Conservation (phyloP, 2,329 filamentous ascomycete genomes). For the Penicillium olsonii region DNA sequence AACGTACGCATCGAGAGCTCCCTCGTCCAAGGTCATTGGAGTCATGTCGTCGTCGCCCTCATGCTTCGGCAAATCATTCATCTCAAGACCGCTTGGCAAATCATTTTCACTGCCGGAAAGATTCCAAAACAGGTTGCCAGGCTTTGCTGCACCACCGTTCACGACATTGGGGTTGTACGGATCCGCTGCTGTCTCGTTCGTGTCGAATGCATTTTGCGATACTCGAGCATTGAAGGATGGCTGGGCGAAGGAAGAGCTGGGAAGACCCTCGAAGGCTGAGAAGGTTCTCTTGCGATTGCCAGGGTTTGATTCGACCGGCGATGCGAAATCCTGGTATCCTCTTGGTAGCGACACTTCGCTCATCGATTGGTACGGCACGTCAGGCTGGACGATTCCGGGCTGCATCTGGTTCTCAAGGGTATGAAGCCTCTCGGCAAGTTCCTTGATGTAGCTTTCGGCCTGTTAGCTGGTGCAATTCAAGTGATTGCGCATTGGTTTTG, state of each 20-base stretch:
- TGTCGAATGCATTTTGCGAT: constrained; percentile 39
- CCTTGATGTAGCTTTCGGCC: constrained; percentile 75
- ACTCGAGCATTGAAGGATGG: constrained; percentile 38
- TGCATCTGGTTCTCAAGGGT: constrained; percentile 76
- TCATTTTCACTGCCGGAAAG: constrained; percentile 34
- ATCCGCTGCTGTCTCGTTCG: constrained; percentile 33
- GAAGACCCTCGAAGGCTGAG: constrained; percentile 51
- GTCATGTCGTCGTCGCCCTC: constrained; percentile 37
- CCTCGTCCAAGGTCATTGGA: constrained; percentile 40
- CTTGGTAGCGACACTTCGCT: constrained; percentile 44
- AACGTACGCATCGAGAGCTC: constrained; percentile 43
- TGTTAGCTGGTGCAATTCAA: constrained; percentile 18
- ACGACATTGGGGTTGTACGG: constrained; percentile 41
- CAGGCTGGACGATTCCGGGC: constrained; percentile 40
- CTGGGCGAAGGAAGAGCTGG: constrained; percentile 44
- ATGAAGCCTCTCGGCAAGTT: constrained; percentile 81
- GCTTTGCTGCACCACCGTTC: constrained; percentile 34
- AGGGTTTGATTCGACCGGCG: constrained; percentile 48
- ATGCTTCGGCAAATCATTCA: constrained; percentile 34
- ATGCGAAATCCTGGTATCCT: constrained; percentile 56
- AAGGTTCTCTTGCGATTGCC: constrained; percentile 51
- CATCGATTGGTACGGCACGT: constrained; percentile 47
- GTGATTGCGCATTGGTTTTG: not conserved
- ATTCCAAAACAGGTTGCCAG: constrained; percentile 43
- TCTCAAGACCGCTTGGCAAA: constrained; percentile 34